Percentiles rank a stretch among this genome's conserved stretches.
These are phyloP conservation scores for Rhododendron simsii DNA, from an alignment of 148 eudicot species.

Conservation along the genomic window DNA sequence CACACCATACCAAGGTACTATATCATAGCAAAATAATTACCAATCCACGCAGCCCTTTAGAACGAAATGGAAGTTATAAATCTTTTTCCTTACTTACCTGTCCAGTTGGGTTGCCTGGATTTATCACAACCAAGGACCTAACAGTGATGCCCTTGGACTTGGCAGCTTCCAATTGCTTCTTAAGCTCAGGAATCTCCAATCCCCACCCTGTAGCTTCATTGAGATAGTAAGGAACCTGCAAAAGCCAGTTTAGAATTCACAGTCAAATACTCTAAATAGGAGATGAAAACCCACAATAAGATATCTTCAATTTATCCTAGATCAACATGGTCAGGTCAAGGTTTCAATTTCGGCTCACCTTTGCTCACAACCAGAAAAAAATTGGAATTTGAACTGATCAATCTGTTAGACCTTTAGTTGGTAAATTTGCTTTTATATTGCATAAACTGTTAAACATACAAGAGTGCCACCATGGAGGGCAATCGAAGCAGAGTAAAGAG, in stretches of 20 bases:
- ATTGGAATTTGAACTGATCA: neutral
- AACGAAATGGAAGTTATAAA: neutral
- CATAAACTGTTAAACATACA: conserved; percentile 35
- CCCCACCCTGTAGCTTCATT: conserved; percentile 97
- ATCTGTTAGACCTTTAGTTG: neutral
- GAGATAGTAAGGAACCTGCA: conserved; percentile 89
- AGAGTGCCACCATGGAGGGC: conserved; percentile 97
- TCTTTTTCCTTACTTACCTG: conserved; percentile 35
- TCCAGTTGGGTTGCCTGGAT: conserved; percentile 98
- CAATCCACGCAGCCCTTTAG: conserved; percentile 5
- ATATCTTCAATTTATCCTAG: neutral
- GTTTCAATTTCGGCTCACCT: neutral
- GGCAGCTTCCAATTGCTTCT: conserved; percentile 71
- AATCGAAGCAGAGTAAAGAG: conserved; percentile 93
- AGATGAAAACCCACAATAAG: neutral
- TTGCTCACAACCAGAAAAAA: neutral
- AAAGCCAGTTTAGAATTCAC: neutral
- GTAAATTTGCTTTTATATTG: neutral
- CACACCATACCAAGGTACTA: neutral
- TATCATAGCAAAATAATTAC: neutral
- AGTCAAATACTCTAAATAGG: neutral
- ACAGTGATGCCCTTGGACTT: conserved; percentile 71
- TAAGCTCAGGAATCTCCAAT: conserved; percentile 72
- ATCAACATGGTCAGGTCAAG: neutral
- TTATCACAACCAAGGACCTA: conserved; percentile 92